A percentile compares a stretch with the other conserved stretches of the same genome.
These are phyloP conservation scores for Deakozyma indianensis DNA, from an alignment of 805 yeast species.

Conservation along the genomic window DNA sequence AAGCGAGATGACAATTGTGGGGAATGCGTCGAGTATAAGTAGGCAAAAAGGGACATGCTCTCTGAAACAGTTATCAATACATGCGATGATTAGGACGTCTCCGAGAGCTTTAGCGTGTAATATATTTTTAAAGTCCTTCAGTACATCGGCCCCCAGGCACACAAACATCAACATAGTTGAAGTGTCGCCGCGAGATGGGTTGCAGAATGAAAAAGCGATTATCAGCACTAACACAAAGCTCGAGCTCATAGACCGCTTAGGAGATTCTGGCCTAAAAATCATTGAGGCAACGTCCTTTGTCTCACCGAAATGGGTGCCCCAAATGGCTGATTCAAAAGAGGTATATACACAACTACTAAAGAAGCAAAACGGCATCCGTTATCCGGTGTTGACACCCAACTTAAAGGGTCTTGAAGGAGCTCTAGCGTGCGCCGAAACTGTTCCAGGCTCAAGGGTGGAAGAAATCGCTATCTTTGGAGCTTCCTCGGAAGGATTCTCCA, in stretches of 20 bases:
- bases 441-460: slow-evolving; percentile 7
- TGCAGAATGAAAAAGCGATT: slow-evolving; percentile 17
- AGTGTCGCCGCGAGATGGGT: slow-evolving; percentile 22
- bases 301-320: slow-evolving; percentile 24
- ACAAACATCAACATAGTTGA: slow-evolving; percentile 15
- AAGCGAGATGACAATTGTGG: too few relatives aligned
- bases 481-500: slow-evolving; percentile 19
- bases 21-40: too few relatives aligned
- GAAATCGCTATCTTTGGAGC: slow-evolving; percentile 20
- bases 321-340: slow-evolving; percentile 18
- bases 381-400: slow-evolving; percentile 20
- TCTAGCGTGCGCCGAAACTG: slow-evolving; percentile 8
- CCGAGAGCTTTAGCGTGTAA: too few relatives aligned
- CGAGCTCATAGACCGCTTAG: slow-evolving; percentile 15
- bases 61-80: too few relatives aligned
- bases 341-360: slow-evolving; percentile 9
- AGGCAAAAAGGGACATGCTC: too few relatives aligned
- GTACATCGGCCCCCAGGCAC: too few relatives aligned
- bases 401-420: slow-evolving; percentile 17
- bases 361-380: slow-evolving; percentile 6
- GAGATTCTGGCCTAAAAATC: slow-evolving; percentile 12
- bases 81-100: too few relatives aligned
- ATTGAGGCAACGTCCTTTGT: slow-evolving; percentile 20
- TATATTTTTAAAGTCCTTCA: too few relatives aligned
- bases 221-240: slow-evolving; percentile 16